phyloP scores from a whole-genome alignment of 352 stramenopile genomes.

The Pythium guiyangense region DNA sequence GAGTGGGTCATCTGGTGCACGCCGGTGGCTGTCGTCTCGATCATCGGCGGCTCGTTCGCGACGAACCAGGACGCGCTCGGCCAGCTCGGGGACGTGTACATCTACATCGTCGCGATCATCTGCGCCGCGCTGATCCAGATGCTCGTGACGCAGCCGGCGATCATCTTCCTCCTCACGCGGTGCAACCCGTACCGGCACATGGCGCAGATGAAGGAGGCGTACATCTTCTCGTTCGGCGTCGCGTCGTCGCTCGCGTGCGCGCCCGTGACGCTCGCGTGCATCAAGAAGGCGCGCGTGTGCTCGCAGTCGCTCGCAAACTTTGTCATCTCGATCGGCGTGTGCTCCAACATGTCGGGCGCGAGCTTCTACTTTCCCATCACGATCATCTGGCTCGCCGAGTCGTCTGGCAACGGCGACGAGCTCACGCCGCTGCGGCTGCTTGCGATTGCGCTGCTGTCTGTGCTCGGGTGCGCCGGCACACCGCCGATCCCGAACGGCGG shows the following conservation, averaged over 20 bases:
- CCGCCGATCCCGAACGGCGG: slow-evolving; percentile 47
- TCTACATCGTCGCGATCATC: slow-evolving; percentile 43
- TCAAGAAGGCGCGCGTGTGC: slow-evolving; percentile 56
- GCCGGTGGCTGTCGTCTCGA: slow-evolving; percentile 60
- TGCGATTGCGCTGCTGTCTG: slow-evolving; percentile 46
- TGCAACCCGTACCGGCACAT: slow-evolving; percentile 74
- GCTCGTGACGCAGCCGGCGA: slow-evolving; percentile 46
- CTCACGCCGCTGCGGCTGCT: slow-evolving; percentile 40
- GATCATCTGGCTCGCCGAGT: slow-evolving; percentile 58
- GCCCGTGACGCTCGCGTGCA: slow-evolving; percentile 54
- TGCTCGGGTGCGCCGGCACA: slow-evolving; percentile 47
- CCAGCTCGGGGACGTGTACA: slow-evolving; percentile 44
- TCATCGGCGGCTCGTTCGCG: slow-evolving; percentile 55
- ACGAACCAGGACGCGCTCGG: slow-evolving; percentile 34
- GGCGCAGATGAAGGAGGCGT: slow-evolving; percentile 53
- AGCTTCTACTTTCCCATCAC: slow-evolving; percentile 63
- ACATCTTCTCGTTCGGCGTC: slow-evolving; percentile 61
- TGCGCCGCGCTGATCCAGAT: slow-evolving; percentile 33
- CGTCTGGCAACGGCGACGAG: slow-evolving; percentile 47
- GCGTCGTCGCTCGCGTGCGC: slow-evolving; percentile 65
- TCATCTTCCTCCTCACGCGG: slow-evolving; percentile 63
- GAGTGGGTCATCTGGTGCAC: slow-evolving; percentile 68
- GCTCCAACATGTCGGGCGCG: slow-evolving; percentile 49
- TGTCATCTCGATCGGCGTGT: slow-evolving; percentile 63
- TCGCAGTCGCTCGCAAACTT: slow-evolving; percentile 72